A percentile compares a stretch with the other conserved stretches of the same genome.
These are phyloP conservation scores for Lachnellula hyalina DNA, from an alignment of 2,329 filamentous ascomycete species.

Conservation along the genomic window DNA sequence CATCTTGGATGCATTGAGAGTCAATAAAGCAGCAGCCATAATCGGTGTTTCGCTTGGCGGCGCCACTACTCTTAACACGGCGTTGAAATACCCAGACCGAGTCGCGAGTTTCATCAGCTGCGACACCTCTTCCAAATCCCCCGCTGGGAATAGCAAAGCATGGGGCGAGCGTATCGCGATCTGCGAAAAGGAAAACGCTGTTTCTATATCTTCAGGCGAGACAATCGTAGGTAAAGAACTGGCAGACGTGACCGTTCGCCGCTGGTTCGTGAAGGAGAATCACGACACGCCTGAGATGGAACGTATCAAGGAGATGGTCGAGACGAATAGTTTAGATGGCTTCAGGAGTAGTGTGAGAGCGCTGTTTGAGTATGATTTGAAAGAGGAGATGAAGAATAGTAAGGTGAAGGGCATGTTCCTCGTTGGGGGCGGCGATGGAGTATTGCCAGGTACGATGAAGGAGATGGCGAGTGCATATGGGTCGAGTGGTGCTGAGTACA, in stretches of 20 bases:
- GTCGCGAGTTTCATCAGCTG: constrained; percentile 63
- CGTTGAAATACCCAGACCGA: constrained; percentile 57
- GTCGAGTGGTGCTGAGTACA: constrained; percentile 49
- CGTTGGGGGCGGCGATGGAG: constrained; percentile 68
- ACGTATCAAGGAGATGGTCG: constrained; percentile 63
- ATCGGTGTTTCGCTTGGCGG: constrained; percentile 80
- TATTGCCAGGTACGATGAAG: constrained; percentile 74
- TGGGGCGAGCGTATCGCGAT: constrained; percentile 74
- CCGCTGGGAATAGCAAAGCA: constrained; percentile 67
- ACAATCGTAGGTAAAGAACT: constrained; percentile 58
- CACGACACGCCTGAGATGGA: constrained; percentile 49
- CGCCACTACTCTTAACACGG: constrained; percentile 69
- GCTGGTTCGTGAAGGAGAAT: constrained; percentile 64
- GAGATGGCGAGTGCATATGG: constrained; percentile 60
- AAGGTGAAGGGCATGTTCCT: constrained; percentile 61
- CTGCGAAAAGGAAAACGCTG: constrained; percentile 50
- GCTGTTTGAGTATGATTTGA: constrained; percentile 67
- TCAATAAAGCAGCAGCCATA: constrained; percentile 59
- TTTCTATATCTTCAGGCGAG: constrained; percentile 38
- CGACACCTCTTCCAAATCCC: constrained; percentile 72
- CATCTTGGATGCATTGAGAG: constrained; percentile 64
- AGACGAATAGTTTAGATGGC: constrained; percentile 61
- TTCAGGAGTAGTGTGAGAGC: constrained; percentile 65
- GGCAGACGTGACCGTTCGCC: constrained; percentile 63
- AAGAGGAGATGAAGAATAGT: constrained; percentile 47